Evolutionary conservation across 192 early-diverging fungal species (phyloP).

Genomic region (Podila verticillata): DNA sequence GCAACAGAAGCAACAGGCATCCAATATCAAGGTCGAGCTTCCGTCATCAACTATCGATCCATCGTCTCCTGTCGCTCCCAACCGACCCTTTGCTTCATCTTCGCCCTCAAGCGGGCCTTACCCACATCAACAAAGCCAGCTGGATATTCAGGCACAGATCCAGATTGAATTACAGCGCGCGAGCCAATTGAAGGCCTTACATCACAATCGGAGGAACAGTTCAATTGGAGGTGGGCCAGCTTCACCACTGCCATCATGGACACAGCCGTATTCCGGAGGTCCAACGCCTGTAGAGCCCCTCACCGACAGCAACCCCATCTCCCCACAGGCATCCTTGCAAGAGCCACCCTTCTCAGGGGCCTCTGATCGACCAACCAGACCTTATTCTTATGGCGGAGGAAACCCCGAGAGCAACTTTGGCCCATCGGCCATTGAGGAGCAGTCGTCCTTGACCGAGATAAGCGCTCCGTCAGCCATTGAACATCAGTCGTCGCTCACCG

Average conservation of each 20-base stretch:
- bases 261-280: neutral
- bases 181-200: slow-evolving; percentile 29
- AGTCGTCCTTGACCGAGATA: slow-evolving; percentile 28
- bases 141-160: slow-evolving; percentile 27
- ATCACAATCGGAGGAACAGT: slow-evolving; percentile 17
- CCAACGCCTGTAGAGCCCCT: slow-evolving; percentile 43
- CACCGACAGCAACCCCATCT: slow-evolving; percentile 17
- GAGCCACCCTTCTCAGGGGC: neutral
- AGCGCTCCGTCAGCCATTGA: slow-evolving; percentile 32
- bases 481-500: slow-evolving; percentile 14
- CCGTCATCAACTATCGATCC: neutral
- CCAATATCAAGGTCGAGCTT: slow-evolving; percentile 43
- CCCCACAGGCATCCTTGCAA: neutral
- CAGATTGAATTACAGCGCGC: slow-evolving; percentile 29
- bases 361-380: neutral
- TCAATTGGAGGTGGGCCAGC: slow-evolving; percentile 5
- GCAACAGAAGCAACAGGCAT: slow-evolving; percentile 10
- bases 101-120: neutral
- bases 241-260: slow-evolving; percentile 29
- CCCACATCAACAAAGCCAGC: neutral
- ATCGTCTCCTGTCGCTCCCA: slow-evolving; percentile 5
- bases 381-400: neutral
- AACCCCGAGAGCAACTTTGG: neutral
- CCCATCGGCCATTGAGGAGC: neutral
- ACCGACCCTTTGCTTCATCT: neutral